A percentile compares a stretch with the other conserved stretches of the same genome.
phyloP scores from a whole-genome alignment of 1,139 yeast species.

The Blastobotrys ciferrii region DNA sequence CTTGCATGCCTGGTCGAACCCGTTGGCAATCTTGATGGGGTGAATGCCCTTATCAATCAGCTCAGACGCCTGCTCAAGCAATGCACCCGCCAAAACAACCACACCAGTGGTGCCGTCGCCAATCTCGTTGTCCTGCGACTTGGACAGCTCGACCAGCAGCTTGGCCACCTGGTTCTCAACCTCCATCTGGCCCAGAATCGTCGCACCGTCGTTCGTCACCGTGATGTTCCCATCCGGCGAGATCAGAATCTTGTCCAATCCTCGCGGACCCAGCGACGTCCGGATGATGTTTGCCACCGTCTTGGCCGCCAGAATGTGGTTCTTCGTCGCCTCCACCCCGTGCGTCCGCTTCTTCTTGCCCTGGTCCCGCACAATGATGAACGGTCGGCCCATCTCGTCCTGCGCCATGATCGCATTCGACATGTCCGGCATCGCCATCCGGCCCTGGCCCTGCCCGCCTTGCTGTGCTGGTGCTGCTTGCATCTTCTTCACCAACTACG shows the following conservation, averaged over 20 bases:
- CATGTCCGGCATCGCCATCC: conserved; percentile 83
- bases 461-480: conserved; percentile 17
- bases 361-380: conserved; percentile 95
- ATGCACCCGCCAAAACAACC: conserved; percentile 91
- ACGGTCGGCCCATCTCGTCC: conserved; percentile 98
- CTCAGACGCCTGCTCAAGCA: conserved; percentile 91
- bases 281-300: conserved; percentile 90
- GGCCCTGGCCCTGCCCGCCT: conserved; percentile 26
- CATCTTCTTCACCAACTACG: conserved; percentile 17
- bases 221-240: conserved; percentile 96
- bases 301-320: conserved; percentile 90
- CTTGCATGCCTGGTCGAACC: conserved; percentile 95
- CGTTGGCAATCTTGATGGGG: conserved; percentile 95
- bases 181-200: conserved; percentile 94
- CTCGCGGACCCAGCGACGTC: conserved; percentile 95
- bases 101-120: conserved; percentile 99
- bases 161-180: conserved; percentile 95
- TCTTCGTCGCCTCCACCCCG: conserved; percentile 92
- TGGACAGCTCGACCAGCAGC: conserved; percentile 86
- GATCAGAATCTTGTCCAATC: conserved; percentile 92
- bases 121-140: conserved; percentile 96
- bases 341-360: conserved; percentile 89
- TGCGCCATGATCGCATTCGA: conserved; percentile 98
- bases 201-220: conserved; percentile 98
- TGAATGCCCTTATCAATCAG: conserved; percentile 96